Conservation (phyloP, 805 yeast genomes). For the Yarrowia sp. region DNA sequence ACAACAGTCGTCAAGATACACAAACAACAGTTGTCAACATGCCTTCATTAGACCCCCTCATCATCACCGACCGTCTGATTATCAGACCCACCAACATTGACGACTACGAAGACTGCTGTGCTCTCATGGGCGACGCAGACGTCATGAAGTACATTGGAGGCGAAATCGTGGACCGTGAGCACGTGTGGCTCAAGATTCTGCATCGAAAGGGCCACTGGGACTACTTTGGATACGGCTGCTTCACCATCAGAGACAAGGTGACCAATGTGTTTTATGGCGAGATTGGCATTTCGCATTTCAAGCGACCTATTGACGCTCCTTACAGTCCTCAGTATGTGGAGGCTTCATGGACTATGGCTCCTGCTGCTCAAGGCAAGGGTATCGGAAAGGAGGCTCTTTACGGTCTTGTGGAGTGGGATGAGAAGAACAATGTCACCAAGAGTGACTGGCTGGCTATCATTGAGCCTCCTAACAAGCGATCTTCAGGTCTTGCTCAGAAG, state of each 20-base stretch:
- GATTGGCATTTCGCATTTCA: constrained; percentile 5
- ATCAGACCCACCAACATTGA: constrained; percentile 1
- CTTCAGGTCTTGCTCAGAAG: constrained; percentile 27
- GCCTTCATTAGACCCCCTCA: background rate
- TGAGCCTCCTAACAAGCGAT: constrained; percentile 33
- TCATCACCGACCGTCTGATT: background rate
- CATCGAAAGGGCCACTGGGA: constrained; percentile 20
- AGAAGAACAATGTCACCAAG: constrained; percentile 26
- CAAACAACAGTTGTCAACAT: background rate
- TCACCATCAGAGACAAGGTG: constrained; percentile 16
- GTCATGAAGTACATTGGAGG: constrained; percentile 15
- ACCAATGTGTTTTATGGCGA: constrained; percentile 15
- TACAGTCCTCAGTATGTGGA: constrained; percentile 1
- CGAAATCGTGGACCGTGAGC: background rate
- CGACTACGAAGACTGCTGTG: constrained; percentile 3
- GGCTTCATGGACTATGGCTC: constrained; percentile 11
- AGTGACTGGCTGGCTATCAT: constrained; percentile 31
- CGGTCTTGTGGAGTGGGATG: constrained; percentile 28
- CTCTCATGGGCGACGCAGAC: constrained; percentile 12
- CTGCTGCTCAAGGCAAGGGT: constrained; percentile 5
- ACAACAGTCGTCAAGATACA: too few relatives aligned
- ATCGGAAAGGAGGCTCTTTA: constrained; percentile 8
- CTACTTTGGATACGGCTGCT: constrained; percentile 19
- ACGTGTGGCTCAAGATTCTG: constrained; percentile 17
- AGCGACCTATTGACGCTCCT: background rate